Evolutionary conservation across 1,284 basidiomycete species (phyloP).

Genomic region (Sanghuangporus baumii): DNA sequence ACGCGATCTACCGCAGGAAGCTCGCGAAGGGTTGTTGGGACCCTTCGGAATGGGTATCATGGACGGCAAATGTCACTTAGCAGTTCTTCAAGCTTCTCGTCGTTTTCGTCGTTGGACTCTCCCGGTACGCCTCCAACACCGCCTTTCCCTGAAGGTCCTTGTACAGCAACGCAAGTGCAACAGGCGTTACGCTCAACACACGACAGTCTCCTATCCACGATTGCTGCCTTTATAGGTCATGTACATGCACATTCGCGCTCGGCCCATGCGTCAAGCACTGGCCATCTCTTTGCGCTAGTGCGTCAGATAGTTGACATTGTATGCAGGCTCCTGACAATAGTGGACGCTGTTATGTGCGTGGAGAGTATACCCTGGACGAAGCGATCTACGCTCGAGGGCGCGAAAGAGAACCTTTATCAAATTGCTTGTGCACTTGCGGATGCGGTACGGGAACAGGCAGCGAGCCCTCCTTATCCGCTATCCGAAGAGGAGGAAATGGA

Average conservation of each 20-base stretch:
- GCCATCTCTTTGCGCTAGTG: conserved; percentile 90
- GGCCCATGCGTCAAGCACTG: conserved; percentile 88
- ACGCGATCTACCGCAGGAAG: neutral
- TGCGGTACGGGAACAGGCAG: conserved; percentile 69
- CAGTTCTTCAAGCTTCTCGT: conserved; percentile 62
- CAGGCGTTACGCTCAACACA: conserved; percentile 72
- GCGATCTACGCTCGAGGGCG: conserved; percentile 54
- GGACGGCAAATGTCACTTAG: conserved; percentile 44
- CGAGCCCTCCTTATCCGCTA: conserved; percentile 39
- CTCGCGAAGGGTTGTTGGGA: conserved; percentile 2
- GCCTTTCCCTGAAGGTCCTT: conserved; percentile 64
- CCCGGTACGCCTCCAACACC: conserved; percentile 39
- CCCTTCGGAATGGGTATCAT: conserved; percentile 19
- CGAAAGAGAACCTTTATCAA: conserved; percentile 81
- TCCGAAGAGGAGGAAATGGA: conserved; percentile 62
- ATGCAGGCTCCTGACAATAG: conserved; percentile 85
- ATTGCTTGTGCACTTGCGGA: conserved; percentile 87
- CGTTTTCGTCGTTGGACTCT: conserved; percentile 52
- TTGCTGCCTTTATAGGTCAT: conserved; percentile 96
- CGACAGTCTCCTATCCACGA: conserved; percentile 86
- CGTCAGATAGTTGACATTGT: conserved; percentile 92
- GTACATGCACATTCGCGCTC: conserved; percentile 88
- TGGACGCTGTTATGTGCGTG: conserved; percentile 80
- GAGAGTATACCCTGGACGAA: conserved; percentile 53
- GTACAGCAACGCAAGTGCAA: conserved; percentile 59